Evolutionary conservation across 441 rosid species (phyloP).

Genomic region (Pelargonium fulgidum): DNA sequence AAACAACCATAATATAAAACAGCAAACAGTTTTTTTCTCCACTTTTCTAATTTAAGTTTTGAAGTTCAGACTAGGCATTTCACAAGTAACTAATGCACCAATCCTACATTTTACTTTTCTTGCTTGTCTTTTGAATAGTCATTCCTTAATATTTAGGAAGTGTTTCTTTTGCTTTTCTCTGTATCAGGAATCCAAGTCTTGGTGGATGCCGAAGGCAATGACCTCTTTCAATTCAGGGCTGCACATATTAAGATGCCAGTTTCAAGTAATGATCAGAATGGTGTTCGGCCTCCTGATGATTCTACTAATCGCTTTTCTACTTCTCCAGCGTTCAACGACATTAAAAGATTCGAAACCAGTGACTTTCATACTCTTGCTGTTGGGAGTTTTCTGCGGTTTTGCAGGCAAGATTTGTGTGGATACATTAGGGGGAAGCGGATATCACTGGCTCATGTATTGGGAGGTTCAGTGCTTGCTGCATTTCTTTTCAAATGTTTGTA

Average conservation of each 20-base stretch:
- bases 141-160: not conserved
- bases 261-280: constrained; percentile 50
- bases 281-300: constrained; percentile 62
- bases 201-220: constrained; percentile 64
- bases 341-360: constrained; percentile 64
- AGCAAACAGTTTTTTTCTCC: no score
- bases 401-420: constrained; percentile 78
- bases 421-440: constrained; percentile 72
- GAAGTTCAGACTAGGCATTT: no score
- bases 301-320: constrained; percentile 40
- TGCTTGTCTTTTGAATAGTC: no score
- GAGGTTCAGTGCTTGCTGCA: constrained; percentile 58
- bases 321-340: constrained; percentile 53
- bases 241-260: constrained; percentile 45
- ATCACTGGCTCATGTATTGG: constrained; percentile 67
- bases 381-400: constrained; percentile 61
- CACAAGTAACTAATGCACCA: no score
- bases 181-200: constrained; percentile 42
- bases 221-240: constrained; percentile 49
- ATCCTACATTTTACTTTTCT: no score
- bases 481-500: constrained; percentile 42
- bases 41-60: no score
- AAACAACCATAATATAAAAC: no score
- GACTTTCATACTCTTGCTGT: constrained; percentile 53
- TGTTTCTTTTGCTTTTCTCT: constrained; percentile 2